Percentiles rank a stretch among this genome's conserved stretches.
phyloP scores from a whole-genome alignment of 2,329 filamentous ascomycete species.

The Biscogniauxia sp. region DNA sequence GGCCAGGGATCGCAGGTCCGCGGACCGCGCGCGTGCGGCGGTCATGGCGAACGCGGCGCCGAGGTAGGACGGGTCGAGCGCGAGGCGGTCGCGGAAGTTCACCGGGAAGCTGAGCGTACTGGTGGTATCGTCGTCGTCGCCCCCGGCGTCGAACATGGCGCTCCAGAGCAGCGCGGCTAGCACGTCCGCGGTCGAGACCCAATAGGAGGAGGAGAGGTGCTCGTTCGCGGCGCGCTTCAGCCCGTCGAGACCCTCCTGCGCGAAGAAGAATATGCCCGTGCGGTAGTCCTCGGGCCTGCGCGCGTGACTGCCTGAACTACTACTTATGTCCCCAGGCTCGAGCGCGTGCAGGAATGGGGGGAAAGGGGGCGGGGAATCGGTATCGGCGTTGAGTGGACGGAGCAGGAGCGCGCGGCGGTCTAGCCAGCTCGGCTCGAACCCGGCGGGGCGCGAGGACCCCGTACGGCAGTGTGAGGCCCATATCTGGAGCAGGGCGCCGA shows the following conservation, averaged over 20 bases:
- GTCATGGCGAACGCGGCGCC: conserved; percentile 30
- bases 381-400: not conserved
- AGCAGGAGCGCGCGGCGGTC: conserved; percentile 16
- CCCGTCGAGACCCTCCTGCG: conserved; percentile 11
- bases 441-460: conserved; percentile 8
- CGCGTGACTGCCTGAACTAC: not conserved
- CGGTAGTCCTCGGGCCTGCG: conserved; percentile 6
- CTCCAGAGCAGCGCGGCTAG: conserved; percentile 30
- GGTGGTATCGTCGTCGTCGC: not conserved
- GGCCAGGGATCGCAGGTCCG: conserved; percentile 13
- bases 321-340: conserved; percentile 5
- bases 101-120: conserved; percentile 28
- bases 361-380: conserved; percentile 6
- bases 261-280: conserved; percentile 28
- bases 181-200: conserved; percentile 30
- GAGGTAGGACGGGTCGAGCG: conserved; percentile 24
- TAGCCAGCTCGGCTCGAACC: conserved; percentile 22
- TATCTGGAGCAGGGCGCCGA: conserved; percentile 26
- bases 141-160: conserved; percentile 21
- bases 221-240: conserved; percentile 23
- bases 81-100: conserved; percentile 23
- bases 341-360: conserved; percentile 21
- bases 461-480: conserved; percentile 29
- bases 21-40: conserved; percentile 9
- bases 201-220: conserved; percentile 13